These are phyloP conservation scores for Populus nigra DNA, from an alignment of 345 rosid species.

Conservation along the genomic window DNA sequence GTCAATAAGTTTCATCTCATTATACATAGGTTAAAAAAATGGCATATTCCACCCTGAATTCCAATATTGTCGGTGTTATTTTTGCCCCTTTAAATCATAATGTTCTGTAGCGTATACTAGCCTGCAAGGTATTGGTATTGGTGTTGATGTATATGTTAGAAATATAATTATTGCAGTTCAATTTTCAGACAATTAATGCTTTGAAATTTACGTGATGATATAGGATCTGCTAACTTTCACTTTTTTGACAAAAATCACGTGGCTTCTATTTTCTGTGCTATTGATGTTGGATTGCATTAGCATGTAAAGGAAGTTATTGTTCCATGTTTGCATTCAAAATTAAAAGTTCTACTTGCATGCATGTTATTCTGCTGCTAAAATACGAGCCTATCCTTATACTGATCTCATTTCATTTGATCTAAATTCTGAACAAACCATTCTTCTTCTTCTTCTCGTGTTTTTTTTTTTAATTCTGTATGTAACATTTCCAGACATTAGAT, in stretches of 20 bases:
- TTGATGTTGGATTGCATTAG: background rate
- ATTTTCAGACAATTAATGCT: background rate
- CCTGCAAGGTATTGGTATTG: background rate
- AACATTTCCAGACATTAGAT: background rate
- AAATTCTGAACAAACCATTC: background rate
- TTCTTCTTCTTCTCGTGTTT: background rate
- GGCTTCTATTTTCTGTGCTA: background rate
- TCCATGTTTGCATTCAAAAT: background rate
- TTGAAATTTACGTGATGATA: background rate
- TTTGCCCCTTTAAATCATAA: background rate
- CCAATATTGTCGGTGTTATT: background rate
- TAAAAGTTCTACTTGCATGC: background rate
- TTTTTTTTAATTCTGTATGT: background rate
- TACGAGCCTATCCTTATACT: background rate
- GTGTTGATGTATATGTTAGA: background rate
- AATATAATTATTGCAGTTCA: background rate
- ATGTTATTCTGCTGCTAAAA: background rate
- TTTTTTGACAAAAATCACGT: background rate
- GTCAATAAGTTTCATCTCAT: background rate
- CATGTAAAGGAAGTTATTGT: background rate
- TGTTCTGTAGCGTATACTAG: background rate
- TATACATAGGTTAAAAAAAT: background rate
- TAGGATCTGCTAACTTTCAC: background rate
- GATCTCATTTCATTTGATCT: background rate
- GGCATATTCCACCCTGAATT: background rate